Evolutionary conservation across 441 rosid genomes (phyloP).

Genomic region (Dalechampia spathulata): DNA sequence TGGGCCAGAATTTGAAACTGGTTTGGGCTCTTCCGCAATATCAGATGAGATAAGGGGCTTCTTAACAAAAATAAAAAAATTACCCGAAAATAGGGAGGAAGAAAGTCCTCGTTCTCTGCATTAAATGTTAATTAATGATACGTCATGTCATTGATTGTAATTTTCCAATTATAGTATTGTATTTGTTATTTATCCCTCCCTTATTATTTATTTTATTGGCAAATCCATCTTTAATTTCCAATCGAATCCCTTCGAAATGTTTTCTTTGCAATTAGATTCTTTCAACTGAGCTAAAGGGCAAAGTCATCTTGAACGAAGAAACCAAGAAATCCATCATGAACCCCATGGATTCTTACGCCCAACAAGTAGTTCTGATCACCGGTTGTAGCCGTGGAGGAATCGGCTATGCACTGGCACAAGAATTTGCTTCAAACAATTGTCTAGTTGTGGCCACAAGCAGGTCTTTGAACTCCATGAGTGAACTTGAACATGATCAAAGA

Average conservation of each 20-base stretch:
- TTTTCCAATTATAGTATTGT: too few relatives aligned
- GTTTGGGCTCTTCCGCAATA: too few relatives aligned
- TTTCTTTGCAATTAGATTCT: conserved; percentile 5
- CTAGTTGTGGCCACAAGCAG: conserved; percentile 72
- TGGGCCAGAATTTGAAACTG: too few relatives aligned
- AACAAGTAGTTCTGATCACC: conserved; percentile 64
- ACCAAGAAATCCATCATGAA: neutral
- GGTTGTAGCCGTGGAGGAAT: conserved; percentile 86
- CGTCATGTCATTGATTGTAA: too few relatives aligned
- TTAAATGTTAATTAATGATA: too few relatives aligned
- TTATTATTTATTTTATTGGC: too few relatives aligned
- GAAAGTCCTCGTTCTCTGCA: too few relatives aligned
- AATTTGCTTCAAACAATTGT: conserved; percentile 54
- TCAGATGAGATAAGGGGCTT: too few relatives aligned
- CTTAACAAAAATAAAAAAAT: too few relatives aligned
- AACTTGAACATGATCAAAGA: conserved; percentile 57
- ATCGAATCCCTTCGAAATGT: neutral
- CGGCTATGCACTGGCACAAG: conserved; percentile 72
- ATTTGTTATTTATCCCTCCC: too few relatives aligned
- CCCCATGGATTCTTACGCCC: conserved; percentile 28
- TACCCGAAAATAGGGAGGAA: too few relatives aligned
- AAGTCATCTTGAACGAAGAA: neutral
- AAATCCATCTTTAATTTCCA: conserved; percentile 1
- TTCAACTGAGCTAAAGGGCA: conserved; percentile 4
- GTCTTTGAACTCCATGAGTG: conserved; percentile 53